phyloP scores from a whole-genome alignment of 2,329 filamentous ascomycete species.

The Aureobasidium sp. region DNA sequence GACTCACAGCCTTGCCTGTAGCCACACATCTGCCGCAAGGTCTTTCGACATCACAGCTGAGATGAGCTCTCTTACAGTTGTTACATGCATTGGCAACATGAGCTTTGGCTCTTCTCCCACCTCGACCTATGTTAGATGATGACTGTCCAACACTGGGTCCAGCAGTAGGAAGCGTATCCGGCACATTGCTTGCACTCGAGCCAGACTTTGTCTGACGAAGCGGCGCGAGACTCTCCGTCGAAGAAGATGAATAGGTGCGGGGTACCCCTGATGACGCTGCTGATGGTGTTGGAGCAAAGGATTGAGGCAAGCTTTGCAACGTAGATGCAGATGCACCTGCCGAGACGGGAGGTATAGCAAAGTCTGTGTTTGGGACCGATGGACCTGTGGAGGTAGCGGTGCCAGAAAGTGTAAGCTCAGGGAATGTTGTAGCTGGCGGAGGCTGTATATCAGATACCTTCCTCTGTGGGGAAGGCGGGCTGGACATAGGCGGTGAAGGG shows the following conservation, averaged over 20 bases:
- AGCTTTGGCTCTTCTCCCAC: constrained; percentile 38
- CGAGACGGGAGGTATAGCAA: neutral
- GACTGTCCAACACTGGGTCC: constrained; percentile 7
- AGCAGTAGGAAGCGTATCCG: constrained; percentile 7
- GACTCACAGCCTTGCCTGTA: constrained; percentile 61
- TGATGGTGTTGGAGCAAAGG: neutral
- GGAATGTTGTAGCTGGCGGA: constrained; percentile 2
- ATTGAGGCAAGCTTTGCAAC: neutral
- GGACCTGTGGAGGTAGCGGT: neutral
- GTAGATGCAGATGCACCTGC: neutral
- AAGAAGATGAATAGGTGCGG: constrained; percentile 9
- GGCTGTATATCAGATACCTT: constrained; percentile 11
- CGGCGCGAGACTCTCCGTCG: constrained; percentile 22
- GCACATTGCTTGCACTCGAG: constrained; percentile 4
- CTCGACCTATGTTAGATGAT: constrained; percentile 16
- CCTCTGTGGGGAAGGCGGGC: constrained; percentile 38
- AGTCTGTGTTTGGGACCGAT: neutral
- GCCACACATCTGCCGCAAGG: constrained; percentile 71
- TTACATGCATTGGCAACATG: constrained; percentile 81
- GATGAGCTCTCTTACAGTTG: constrained; percentile 77
- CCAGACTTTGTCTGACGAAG: neutral
- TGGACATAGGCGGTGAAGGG: constrained; percentile 47
- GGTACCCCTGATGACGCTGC: neutral
- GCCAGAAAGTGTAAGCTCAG: neutral
- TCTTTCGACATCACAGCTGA: constrained; percentile 60